These are phyloP conservation scores for Chlorella variabilis DNA, from an alignment of 163 green algal species.

Conservation along the genomic window DNA sequence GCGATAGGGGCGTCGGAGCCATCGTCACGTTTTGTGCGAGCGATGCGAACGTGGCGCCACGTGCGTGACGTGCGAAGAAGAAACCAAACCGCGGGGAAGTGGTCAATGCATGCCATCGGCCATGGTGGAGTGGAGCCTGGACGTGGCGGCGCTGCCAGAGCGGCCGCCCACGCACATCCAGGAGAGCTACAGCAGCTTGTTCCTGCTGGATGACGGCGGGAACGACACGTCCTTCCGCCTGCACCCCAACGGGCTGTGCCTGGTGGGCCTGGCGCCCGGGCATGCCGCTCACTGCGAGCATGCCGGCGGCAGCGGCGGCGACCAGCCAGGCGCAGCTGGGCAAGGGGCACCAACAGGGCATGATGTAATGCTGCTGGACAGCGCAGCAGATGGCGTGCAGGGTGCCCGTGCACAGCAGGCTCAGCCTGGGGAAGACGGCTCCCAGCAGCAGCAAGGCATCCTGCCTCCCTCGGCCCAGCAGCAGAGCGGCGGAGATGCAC, in stretches of 20 bases:
- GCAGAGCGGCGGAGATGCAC: neutral
- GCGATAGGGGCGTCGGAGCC: no score
- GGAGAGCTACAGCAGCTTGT: slow-evolving; percentile 12
- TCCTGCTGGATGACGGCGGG: neutral
- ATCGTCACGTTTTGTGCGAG: no score
- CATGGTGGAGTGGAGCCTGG: slow-evolving; percentile 19
- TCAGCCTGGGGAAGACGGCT: neutral
- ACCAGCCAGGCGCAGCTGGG: neutral
- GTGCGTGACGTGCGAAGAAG: no score
- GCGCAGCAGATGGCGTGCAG: neutral
- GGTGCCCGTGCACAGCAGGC: neutral
- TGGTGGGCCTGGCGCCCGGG: neutral
- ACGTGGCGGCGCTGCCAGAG: neutral
- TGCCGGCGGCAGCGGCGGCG: neutral
- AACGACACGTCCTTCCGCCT: slow-evolving; percentile 22
- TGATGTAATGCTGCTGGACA: neutral
- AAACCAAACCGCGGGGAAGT: no score
- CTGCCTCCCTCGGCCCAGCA: neutral
- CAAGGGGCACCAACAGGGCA: no score
- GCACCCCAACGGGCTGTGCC: slow-evolving; percentile 28
- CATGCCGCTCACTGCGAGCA: neutral
- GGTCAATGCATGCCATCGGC: neutral
- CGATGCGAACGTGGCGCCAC: no score
- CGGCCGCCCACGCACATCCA: slow-evolving; percentile 12
- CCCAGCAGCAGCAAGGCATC: neutral